Percentiles rank a stretch among this genome's conserved stretches.
phyloP scores from a whole-genome alignment of 2,329 filamentous ascomycete species.

The Pseudogymnoascus verrucosus region DNA sequence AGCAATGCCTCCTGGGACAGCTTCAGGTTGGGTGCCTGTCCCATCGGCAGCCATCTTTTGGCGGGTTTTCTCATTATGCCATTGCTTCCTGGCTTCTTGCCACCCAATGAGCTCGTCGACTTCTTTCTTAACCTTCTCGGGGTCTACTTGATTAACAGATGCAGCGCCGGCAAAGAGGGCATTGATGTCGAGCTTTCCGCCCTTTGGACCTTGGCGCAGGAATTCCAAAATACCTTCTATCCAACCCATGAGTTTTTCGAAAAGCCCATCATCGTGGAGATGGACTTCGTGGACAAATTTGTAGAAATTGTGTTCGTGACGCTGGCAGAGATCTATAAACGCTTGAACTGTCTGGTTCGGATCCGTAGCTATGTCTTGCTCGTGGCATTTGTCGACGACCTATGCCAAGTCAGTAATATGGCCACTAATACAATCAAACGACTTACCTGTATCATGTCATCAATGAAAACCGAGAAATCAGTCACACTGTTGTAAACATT shows the following conservation, averaged over 20 bases:
- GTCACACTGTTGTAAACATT: constrained; percentile 98
- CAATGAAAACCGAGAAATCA: constrained; percentile 86
- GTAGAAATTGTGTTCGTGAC: constrained; percentile 96
- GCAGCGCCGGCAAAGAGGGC: constrained; percentile 78
- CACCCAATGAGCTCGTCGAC: constrained; percentile 82
- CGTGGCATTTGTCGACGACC: constrained; percentile 57
- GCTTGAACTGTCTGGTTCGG: constrained; percentile 97
- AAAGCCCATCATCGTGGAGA: constrained; percentile 90
- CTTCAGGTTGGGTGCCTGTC: constrained; percentile 31
- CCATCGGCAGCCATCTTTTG: constrained; percentile 97
- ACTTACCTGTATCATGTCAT: constrained; percentile 77
- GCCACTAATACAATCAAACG: neutral
- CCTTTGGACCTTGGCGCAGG: constrained; percentile 74
- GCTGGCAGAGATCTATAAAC: constrained; percentile 92
- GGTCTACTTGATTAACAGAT: constrained; percentile 59
- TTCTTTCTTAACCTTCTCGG: constrained; percentile 64
- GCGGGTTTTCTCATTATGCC: constrained; percentile 94
- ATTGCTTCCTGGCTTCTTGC: constrained; percentile 94
- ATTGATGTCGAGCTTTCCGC: constrained; percentile 88
- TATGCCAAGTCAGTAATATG: constrained; percentile 25
- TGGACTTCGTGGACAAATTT: constrained; percentile 99
- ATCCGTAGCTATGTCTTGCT: constrained; percentile 81
- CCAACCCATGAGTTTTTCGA: constrained; percentile 95
- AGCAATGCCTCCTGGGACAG: constrained; percentile 41
- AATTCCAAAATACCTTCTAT: constrained; percentile 93